Conservation (phyloP, 768 basidiomycete genomes). For the Amanita jacksonii region DNA sequence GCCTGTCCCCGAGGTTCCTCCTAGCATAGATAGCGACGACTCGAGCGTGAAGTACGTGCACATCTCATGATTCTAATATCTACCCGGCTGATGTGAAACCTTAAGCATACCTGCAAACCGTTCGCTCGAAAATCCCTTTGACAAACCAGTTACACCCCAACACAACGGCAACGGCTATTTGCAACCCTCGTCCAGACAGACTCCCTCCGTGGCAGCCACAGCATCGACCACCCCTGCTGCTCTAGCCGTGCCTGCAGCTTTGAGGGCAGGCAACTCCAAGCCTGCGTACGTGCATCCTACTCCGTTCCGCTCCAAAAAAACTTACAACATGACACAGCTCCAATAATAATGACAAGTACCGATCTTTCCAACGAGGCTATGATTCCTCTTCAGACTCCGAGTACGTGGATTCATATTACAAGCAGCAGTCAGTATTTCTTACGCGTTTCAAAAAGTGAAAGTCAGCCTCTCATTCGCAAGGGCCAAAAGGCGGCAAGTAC, state of each 20-base stretch:
- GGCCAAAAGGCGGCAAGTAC: neutral
- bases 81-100: neutral
- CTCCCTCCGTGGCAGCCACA: too few species aligned
- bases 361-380: neutral
- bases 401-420: neutral
- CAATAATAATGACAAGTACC: neutral
- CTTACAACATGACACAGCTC: too few species aligned
- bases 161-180: neutral
- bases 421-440: too few species aligned
- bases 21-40: neutral
- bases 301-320: too few species aligned
- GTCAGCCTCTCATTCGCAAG: slow-evolving; percentile 5
- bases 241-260: too few species aligned
- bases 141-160: slow-evolving; percentile 17
- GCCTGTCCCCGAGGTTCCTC: neutral
- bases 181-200: neutral
- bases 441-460: neutral
- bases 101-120: slow-evolving; percentile 7
- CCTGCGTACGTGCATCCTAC: too few species aligned
- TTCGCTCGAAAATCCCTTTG: slow-evolving; percentile 15
- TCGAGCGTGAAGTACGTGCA: slow-evolving; percentile 1
- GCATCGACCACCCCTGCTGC: too few species aligned
- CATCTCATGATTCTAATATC: neutral
- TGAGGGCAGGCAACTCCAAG: too few species aligned
- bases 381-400: slow-evolving; percentile 1